Percentiles rank a stretch among this genome's conserved stretches.
phyloP scores from a whole-genome alignment of 306 rosid genomes.

The Senna siamea region DNA sequence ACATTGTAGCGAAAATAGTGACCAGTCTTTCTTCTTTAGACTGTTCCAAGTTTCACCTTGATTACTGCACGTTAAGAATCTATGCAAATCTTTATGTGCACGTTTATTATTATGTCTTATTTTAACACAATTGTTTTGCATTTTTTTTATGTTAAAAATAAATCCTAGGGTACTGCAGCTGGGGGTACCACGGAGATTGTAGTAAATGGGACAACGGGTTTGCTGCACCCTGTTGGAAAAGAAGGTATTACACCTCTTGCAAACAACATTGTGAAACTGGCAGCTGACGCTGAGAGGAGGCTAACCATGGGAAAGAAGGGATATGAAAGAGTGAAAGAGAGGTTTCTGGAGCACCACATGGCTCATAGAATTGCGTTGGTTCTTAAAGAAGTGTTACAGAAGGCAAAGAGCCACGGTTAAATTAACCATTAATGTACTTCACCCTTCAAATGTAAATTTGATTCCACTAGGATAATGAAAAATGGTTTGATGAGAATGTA shows the following conservation, averaged over 20 bases:
- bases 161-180: constrained; percentile 78
- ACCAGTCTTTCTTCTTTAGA: neutral
- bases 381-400: constrained; percentile 66
- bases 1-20: neutral
- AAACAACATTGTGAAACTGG: constrained; percentile 73
- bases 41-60: constrained; percentile 1
- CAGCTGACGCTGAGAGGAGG: constrained; percentile 84
- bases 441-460: constrained; percentile 43
- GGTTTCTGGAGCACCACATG: constrained; percentile 83
- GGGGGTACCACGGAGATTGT: constrained; percentile 93
- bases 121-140: neutral
- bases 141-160: too few species aligned
- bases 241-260: constrained; percentile 73
- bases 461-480: constrained; percentile 32
- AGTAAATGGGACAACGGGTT: constrained; percentile 75
- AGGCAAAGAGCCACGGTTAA: constrained; percentile 49
- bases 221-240: constrained; percentile 79
- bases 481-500: constrained; percentile 30
- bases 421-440: constrained; percentile 36
- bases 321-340: constrained; percentile 73
- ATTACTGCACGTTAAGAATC: constrained; percentile 9
- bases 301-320: constrained; percentile 85
- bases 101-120: neutral
- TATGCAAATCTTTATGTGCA: neutral
- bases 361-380: constrained; percentile 76